Conservation (phyloP, 176 grass and related monocot genomes). For the Luzula sylvatica region DNA sequence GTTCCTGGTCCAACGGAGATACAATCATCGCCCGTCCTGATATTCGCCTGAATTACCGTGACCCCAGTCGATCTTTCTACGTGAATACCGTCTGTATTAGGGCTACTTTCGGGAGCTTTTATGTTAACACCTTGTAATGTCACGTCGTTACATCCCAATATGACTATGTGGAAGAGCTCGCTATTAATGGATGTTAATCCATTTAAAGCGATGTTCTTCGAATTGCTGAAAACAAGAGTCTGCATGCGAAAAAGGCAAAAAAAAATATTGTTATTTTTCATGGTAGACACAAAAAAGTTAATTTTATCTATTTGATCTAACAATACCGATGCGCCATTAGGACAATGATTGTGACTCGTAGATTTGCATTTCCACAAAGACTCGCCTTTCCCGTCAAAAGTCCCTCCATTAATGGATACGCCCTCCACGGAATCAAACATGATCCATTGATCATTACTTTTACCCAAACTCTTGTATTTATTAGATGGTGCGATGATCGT, state of each 20-base stretch:
- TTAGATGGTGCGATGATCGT: constrained; percentile 33
- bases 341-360: constrained; percentile 11
- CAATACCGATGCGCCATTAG: constrained; percentile 31
- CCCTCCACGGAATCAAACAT: constrained; percentile 34
- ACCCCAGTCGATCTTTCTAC: constrained; percentile 32
- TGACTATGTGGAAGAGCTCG: constrained; percentile 49
- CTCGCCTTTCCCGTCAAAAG: constrained; percentile 33
- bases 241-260: constrained; percentile 6
- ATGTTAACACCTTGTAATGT: constrained; percentile 26
- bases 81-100: constrained; percentile 74
- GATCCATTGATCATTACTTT: constrained; percentile 20
- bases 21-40: constrained; percentile 65
- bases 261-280: too few species aligned
- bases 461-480: constrained; percentile 11
- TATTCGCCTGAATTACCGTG: constrained; percentile 28
- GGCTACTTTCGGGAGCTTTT: constrained; percentile 36
- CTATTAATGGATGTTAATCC: constrained; percentile 34
- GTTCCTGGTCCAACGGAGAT: constrained; percentile 57
- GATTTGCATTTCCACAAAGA: constrained; percentile 48
- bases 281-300: background rate
- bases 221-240: constrained; percentile 42
- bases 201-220: constrained; percentile 31
- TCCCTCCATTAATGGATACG: constrained; percentile 35
- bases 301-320: background rate
- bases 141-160: constrained; percentile 33